Conservation (phyloP, 176 grass and related monocot species). For the Dactylis glomerata region DNA sequence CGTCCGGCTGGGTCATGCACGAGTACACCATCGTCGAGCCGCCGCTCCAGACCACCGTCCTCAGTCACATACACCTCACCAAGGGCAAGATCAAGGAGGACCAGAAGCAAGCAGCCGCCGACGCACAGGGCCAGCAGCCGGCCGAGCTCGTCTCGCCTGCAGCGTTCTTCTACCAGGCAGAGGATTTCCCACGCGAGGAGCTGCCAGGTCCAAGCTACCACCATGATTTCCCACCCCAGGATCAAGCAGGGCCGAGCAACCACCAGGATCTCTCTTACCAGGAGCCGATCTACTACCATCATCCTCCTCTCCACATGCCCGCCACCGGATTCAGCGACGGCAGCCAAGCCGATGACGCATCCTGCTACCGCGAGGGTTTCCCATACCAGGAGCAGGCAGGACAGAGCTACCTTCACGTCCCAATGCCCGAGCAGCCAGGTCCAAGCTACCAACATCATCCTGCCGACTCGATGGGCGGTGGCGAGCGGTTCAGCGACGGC, state of each 20-base stretch:
- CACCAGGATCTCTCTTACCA: not conserved
- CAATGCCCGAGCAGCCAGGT: too few species aligned
- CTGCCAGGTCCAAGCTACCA: not conserved
- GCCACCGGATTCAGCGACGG: too few species aligned
- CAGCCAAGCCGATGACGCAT: not conserved
- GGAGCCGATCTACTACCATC: too few species aligned
- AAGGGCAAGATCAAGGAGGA: not conserved
- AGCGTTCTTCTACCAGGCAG: too few species aligned
- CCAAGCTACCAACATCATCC: not conserved
- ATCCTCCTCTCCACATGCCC: too few species aligned
- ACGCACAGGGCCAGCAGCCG: too few species aligned
- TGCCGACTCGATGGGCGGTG: not conserved
- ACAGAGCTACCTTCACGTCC: too few species aligned
- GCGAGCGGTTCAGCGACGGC: not conserved
- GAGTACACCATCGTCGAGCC: not conserved
- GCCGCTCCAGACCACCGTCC: not conserved
- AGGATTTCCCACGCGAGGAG: too few species aligned
- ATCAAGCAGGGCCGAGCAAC: not conserved
- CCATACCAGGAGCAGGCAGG: too few species aligned
- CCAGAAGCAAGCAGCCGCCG: not conserved
- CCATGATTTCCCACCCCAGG: not conserved
- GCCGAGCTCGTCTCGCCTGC: too few species aligned
- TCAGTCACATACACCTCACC: not conserved
- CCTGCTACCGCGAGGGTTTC: not conserved
- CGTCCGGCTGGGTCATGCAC: constrained; percentile 21